These are phyloP conservation scores for Ilyonectria destructans DNA, from an alignment of 2,329 filamentous ascomycete genomes.

Conservation along the genomic window DNA sequence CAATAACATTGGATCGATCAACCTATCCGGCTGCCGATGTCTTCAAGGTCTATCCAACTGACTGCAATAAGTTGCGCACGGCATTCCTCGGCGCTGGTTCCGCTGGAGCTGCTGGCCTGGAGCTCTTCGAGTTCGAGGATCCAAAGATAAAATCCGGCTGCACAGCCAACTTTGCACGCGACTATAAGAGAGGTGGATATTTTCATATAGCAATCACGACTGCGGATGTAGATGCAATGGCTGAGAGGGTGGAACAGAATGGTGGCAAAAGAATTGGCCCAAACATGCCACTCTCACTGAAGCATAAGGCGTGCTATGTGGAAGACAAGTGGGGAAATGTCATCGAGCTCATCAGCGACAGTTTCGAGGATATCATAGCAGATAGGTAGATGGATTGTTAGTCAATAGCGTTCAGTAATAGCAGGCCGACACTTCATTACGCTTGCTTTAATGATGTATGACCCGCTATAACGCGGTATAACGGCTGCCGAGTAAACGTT, in stretches of 20 bases:
- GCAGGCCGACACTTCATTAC: no score
- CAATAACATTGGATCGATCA: not conserved
- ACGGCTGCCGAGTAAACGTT: no score
- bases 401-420: no score
- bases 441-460: no score
- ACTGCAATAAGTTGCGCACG: not conserved
- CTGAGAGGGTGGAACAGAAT: not conserved
- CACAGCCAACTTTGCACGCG: constrained; percentile 4
- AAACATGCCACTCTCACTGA: not conserved
- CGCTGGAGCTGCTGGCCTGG: not conserved
- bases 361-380: not conserved
- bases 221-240: not conserved
- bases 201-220: constrained; percentile 5
- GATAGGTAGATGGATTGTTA: not conserved
- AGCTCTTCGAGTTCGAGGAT: constrained; percentile 1
- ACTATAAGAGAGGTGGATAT: not conserved
- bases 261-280: not conserved
- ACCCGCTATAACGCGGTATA: no score
- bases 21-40: not conserved
- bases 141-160: not conserved
- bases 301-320: not conserved
- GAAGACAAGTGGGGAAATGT: constrained; percentile 11
- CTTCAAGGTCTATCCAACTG: not conserved
- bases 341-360: constrained; percentile 1
- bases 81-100: not conserved